These are phyloP conservation scores for Globisporangium paroecandrum DNA, from an alignment of 352 stramenopile genomes.

Conservation along the genomic window DNA sequence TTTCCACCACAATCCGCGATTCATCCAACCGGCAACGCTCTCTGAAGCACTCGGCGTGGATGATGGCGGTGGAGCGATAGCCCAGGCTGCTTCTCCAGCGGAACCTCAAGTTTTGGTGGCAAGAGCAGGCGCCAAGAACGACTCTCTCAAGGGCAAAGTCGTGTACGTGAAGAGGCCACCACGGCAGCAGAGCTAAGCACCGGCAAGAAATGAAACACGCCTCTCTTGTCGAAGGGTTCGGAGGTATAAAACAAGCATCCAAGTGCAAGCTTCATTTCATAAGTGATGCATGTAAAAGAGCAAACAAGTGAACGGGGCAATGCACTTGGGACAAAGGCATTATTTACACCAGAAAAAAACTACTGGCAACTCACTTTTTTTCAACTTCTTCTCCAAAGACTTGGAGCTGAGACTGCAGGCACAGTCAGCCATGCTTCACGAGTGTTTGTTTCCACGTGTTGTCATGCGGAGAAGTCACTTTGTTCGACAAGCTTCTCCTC, in stretches of 20 bases:
- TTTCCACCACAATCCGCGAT: slow-evolving; percentile 51
- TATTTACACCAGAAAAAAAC: slow-evolving; percentile 8
- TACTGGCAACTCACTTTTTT: slow-evolving; percentile 6
- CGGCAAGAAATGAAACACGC: background rate
- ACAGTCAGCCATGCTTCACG: background rate
- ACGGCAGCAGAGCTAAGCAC: slow-evolving; percentile 5
- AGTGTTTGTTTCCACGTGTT: background rate
- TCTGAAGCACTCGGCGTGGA: slow-evolving; percentile 3
- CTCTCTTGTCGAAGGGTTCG: background rate
- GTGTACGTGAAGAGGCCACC: slow-evolving; percentile 58
- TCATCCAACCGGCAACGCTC: slow-evolving; percentile 16
- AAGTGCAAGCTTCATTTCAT: background rate
- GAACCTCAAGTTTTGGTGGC: slow-evolving; percentile 29
- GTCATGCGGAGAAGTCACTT: slow-evolving; percentile 1
- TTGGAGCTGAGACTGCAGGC: background rate
- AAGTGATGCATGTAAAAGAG: background rate
- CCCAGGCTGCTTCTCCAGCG: background rate
- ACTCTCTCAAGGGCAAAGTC: slow-evolving; percentile 43
- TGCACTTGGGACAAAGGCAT: background rate
- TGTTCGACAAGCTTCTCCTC: background rate
- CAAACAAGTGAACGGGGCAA: background rate
- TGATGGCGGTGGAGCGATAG: slow-evolving; percentile 2
- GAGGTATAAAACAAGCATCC: background rate
- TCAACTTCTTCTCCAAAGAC: slow-evolving; percentile 3
- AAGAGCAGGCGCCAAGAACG: slow-evolving; percentile 39